Evolutionary conservation across 2,329 filamentous ascomycete genomes (phyloP).

Genomic region (Cercospora sojina): DNA sequence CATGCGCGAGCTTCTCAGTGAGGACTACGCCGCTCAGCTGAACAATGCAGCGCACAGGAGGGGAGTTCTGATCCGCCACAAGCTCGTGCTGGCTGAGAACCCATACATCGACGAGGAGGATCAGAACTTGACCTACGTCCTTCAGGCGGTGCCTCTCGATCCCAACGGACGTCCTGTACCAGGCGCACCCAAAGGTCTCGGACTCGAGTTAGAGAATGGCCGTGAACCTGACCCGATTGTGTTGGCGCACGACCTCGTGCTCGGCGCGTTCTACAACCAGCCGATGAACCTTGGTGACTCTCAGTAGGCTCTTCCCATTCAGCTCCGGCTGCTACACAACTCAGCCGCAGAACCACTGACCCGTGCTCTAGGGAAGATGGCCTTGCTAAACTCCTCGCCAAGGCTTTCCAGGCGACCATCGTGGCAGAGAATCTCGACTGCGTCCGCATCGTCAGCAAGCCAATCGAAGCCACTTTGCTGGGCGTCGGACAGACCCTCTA

Average conservation of each 20-base stretch:
- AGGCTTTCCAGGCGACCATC: conserved; percentile 44
- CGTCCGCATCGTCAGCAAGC: conserved; percentile 42
- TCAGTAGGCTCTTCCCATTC: conserved; percentile 18
- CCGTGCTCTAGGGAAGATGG: conserved; percentile 26
- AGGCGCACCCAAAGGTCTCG: conserved; percentile 13
- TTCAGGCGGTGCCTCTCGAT: conserved; percentile 24
- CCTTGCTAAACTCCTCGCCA: conserved; percentile 43
- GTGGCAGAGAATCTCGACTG: conserved; percentile 51
- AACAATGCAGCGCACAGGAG: conserved; percentile 33
- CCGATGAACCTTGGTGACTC: conserved; percentile 44
- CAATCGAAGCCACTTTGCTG: conserved; percentile 51
- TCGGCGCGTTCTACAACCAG: conserved; percentile 50
- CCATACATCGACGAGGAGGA: conserved; percentile 18
- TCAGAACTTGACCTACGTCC: conserved; percentile 13
- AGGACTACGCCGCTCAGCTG: conserved; percentile 33
- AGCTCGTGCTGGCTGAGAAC: conserved; percentile 28
- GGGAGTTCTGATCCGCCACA: conserved; percentile 25
- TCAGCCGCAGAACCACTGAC: background rate
- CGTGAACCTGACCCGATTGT: conserved; percentile 18
- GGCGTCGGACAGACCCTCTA: conserved; percentile 50
- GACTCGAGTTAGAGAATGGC: conserved; percentile 29
- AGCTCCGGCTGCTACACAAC: background rate
- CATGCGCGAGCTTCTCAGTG: conserved; percentile 28
- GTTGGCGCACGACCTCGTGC: conserved; percentile 45
- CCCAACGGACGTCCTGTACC: conserved; percentile 20